Conservation (phyloP, 140 eudicot genomes). For the Erigeron philadelphicus region DNA sequence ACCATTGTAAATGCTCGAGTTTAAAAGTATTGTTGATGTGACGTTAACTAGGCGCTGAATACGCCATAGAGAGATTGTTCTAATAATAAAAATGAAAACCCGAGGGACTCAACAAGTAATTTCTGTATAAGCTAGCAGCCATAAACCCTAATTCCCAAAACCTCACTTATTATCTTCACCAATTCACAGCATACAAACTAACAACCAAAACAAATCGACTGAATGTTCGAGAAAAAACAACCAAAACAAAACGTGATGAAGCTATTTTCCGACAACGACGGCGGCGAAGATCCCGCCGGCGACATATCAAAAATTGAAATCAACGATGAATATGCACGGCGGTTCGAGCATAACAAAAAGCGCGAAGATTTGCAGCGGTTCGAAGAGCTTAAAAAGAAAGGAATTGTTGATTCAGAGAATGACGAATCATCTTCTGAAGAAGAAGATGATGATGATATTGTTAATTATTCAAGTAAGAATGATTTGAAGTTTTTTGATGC, state of each 20-base stretch:
- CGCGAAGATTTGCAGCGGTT: constrained; percentile 72
- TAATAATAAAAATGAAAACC: no score
- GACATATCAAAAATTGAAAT: constrained; percentile 60
- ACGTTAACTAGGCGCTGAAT: no score
- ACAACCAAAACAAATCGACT: no score
- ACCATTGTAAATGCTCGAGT: no score
- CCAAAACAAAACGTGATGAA: constrained; percentile 18
- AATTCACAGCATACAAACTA: no score
- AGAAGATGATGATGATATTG: constrained; percentile 42
- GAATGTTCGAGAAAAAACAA: no score
- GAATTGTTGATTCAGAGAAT: constrained; percentile 38
- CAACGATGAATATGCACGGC: constrained; percentile 54
- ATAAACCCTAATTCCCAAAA: no score
- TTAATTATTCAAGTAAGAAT: constrained; percentile 32
- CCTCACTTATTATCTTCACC: no score
- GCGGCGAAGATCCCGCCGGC: constrained; percentile 28
- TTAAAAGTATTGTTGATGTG: no score
- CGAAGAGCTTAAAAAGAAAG: constrained; percentile 67
- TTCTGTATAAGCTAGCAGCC: no score
- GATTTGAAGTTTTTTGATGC: constrained; percentile 53
- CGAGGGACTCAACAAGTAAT: no score
- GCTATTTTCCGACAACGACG: constrained; percentile 42
- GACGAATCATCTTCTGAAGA: constrained; percentile 40
- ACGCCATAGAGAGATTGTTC: no score
- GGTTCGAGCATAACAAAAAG: constrained; percentile 70